phyloP scores from a whole-genome alignment of 306 rosid genomes.

The Acacia confusa region DNA sequence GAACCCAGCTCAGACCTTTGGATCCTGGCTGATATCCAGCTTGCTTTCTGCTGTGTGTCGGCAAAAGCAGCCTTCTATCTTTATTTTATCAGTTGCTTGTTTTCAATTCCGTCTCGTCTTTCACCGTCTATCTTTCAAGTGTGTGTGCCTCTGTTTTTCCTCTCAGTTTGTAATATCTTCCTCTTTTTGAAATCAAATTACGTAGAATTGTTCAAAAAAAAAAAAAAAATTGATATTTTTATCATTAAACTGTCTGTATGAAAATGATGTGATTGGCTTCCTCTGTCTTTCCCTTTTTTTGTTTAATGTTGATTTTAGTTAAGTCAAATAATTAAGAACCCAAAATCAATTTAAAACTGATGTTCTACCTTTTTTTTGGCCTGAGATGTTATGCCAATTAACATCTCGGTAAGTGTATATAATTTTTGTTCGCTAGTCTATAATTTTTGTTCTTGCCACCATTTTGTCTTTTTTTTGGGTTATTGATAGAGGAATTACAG shows the following conservation, averaged over 20 bases:
- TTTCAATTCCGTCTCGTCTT: no score
- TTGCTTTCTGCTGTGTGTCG: no score
- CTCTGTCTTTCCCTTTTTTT: neutral
- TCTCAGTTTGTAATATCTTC: no score
- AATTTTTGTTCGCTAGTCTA: no score
- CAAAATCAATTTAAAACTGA: neutral
- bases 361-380: neutral
- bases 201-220: no score
- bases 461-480: neutral
- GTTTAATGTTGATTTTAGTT: neutral
- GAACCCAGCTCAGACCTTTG: no score
- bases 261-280: constrained; percentile 4
- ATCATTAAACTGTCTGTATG: constrained; percentile 18
- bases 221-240: constrained; percentile 4
- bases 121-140: no score
- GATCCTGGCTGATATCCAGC: no score
- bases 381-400: neutral
- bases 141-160: no score
- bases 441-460: neutral
- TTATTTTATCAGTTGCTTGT: no score
- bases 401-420: neutral
- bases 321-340: neutral
- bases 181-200: no score
- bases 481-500: neutral
- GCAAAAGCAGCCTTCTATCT: no score